phyloP scores from a whole-genome alignment of 371 early-diverging fungal species.

The Zychaea mexicana region DNA sequence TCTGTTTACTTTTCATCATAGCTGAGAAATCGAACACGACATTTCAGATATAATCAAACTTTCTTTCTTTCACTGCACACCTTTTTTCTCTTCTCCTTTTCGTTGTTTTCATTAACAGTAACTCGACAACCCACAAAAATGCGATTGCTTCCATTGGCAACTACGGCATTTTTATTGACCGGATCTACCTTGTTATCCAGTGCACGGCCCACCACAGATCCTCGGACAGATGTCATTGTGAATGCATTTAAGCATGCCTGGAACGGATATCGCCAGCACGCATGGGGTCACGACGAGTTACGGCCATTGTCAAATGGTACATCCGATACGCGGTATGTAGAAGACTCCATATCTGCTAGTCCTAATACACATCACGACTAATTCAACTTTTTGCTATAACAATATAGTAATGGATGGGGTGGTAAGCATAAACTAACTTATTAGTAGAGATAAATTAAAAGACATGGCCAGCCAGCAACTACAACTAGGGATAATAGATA shows the following conservation, averaged over 20 bases:
- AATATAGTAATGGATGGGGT: constrained; percentile 50
- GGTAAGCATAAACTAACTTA: constrained; percentile 22
- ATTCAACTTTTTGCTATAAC: not conserved
- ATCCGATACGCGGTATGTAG: constrained; percentile 70
- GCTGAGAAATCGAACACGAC: not conserved
- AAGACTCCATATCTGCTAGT: too few relatives aligned
- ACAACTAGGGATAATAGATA: too few relatives aligned
- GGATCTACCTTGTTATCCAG: not conserved
- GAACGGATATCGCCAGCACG: constrained; percentile 71
- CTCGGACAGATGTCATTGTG: constrained; percentile 35
- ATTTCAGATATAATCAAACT: not conserved
- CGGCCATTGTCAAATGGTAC: constrained; percentile 41
- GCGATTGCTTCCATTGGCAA: not conserved
- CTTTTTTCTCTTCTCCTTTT: not conserved
- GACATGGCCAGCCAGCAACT: too few relatives aligned
- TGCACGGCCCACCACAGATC: constrained; percentile 2
- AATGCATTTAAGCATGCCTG: constrained; percentile 72
- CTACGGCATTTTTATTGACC: not conserved
- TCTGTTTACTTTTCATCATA: not conserved
- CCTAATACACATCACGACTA: too few relatives aligned
- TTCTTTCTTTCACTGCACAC: not conserved
- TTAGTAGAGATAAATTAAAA: not conserved
- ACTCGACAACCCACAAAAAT: not conserved
- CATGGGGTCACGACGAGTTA: constrained; percentile 66
- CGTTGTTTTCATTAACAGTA: not conserved